Evolutionary conservation across 2,329 filamentous ascomycete species (phyloP), one percentile per base, ranked within the genome.

Genomic region (Trichoderma arundinaceum): DNA sequence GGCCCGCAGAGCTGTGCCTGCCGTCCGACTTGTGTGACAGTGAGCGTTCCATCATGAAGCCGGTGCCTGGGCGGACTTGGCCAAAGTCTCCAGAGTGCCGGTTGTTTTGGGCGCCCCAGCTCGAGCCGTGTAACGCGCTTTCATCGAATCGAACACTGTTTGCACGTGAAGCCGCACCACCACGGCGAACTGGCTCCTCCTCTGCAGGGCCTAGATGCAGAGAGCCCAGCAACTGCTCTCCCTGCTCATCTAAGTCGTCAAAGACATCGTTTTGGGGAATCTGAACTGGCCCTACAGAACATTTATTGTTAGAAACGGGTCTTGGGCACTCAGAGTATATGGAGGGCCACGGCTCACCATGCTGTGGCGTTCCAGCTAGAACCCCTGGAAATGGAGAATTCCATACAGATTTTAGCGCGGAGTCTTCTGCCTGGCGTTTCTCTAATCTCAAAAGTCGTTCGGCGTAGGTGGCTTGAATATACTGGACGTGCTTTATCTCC

Each of bases 111-210:
- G 80, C 80, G 44, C 89, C 90, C 87, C 95, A 96, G 76, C 93
- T 86, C 8, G 87, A 93, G 54, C 92, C 91, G 72, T 97, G 93
- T 71, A 97, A 88, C 13, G 94, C 94, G 74, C 92, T 97, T 76
- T 98, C 94, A 74, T 98, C 95, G 73, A 99, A 99, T 43, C 95
- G 91, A 71, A 99, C 95, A 74, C 95, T 98, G 76, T 98, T 98
- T 54, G 95, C 94, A 71, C 95, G 87, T 17, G 95, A 99, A 17
- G 92, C 90, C 19, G 92, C 92, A 62, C 95, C 92, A 62, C 95
- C 92, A 69, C 94, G 87, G 43, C 92, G 88, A 65, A 92, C 89
- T 38, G 91, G 91, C 74, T 94, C 91, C 68, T 98, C 93, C 68
- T 97, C 94, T 5, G 90, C 86, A 69, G 80, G 78, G 1, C 97